These are phyloP conservation scores for Aspergillus kassunensis DNA, from an alignment of 495 filamentous ascomycete species.

Conservation along the genomic window DNA sequence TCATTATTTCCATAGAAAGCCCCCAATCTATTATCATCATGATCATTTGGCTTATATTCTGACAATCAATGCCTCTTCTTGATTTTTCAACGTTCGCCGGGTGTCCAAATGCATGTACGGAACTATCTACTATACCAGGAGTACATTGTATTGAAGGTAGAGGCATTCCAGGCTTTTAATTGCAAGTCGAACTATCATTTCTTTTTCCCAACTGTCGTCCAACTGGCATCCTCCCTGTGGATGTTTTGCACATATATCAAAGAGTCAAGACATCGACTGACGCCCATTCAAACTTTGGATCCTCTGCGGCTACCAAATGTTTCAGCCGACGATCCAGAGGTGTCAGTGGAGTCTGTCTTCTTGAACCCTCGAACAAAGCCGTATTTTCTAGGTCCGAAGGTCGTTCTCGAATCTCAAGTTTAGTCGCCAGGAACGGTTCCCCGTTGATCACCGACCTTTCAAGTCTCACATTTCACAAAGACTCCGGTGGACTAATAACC, in stretches of 20 bases:
- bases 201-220: neutral
- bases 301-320: neutral
- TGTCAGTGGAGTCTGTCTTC: neutral
- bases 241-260: neutral
- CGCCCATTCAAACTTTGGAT: neutral
- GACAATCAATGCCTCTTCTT: neutral
- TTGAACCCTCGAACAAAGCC: neutral
- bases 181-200: neutral
- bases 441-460: too few relatives aligned
- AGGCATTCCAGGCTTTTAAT: slow-evolving; percentile 1
- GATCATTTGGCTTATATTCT: neutral
- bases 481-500: neutral
- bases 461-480: too few relatives aligned
- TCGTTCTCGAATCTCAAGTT: too few relatives aligned
- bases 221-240: neutral
- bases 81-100: neutral
- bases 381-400: too few relatives aligned
- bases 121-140: too few relatives aligned
- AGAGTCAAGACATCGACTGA: too few relatives aligned
- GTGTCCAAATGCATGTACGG: neutral
- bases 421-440: neutral
- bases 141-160: too few relatives aligned
- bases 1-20: neutral
- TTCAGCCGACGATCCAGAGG: slow-evolving; percentile 3
- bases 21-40: neutral